These are phyloP conservation scores for Chenopodium berlandieri DNA, from an alignment of 148 eudicot genomes.

Conservation along the genomic window DNA sequence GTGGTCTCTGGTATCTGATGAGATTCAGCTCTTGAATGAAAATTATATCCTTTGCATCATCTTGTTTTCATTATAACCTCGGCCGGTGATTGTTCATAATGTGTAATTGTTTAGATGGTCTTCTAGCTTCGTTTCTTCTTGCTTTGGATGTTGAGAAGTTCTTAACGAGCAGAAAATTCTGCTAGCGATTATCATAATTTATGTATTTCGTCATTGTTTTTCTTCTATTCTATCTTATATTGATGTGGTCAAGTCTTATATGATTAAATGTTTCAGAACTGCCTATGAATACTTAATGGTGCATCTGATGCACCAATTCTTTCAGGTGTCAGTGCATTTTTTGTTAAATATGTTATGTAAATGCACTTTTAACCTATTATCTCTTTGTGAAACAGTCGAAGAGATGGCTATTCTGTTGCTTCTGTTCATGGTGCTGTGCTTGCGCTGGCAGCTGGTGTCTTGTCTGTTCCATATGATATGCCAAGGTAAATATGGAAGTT, in stretches of 20 bases:
- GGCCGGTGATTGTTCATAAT: too few relatives aligned
- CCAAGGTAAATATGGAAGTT: slow-evolving; percentile 58
- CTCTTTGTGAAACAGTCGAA: slow-evolving; percentile 41
- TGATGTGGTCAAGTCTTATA: not conserved
- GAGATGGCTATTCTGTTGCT: slow-evolving; percentile 53
- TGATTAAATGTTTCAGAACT: not conserved
- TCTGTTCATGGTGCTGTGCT: slow-evolving; percentile 80
- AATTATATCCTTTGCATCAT: not conserved
- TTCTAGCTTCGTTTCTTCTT: not conserved
- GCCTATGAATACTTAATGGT: not conserved
- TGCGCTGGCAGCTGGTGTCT: slow-evolving; percentile 82
- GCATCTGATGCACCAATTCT: not conserved
- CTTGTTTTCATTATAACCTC: not conserved
- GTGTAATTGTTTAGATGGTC: too few relatives aligned
- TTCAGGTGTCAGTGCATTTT: not conserved
- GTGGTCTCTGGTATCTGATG: not conserved
- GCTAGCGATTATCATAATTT: not conserved
- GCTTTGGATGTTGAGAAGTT: not conserved
- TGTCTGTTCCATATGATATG: slow-evolving; percentile 96
- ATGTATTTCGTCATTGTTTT: not conserved
- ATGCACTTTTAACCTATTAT: slow-evolving; percentile 9
- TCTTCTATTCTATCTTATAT: not conserved
- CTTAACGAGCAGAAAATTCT: not conserved
- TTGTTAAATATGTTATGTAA: slow-evolving; percentile 3
- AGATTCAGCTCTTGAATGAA: not conserved